These are phyloP conservation scores for Cardiospermum halicacabum DNA, from an alignment of 345 rosid species.

Conservation along the genomic window DNA sequence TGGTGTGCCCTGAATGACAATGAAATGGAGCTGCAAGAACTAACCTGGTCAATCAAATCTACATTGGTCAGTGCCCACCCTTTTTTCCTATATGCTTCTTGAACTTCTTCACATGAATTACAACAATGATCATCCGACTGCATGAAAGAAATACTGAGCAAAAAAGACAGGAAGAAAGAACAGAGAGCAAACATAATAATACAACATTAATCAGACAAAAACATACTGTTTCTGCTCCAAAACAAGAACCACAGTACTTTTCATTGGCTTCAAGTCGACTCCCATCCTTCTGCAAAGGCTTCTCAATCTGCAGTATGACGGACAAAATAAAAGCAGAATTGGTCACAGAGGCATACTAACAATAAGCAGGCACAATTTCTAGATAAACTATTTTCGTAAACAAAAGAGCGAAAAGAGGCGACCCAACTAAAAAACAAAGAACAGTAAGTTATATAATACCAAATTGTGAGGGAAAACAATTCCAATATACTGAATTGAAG, in stretches of 20 bases:
- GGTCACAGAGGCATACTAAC: not conserved
- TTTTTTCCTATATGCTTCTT: constrained; percentile 89
- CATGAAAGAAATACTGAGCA: not conserved
- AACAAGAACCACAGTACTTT: constrained; percentile 93
- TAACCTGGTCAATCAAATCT: constrained; percentile 84
- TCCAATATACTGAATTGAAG: not conserved
- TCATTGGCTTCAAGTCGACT: constrained; percentile 95
- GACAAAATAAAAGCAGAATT: not conserved
- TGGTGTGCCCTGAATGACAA: not conserved
- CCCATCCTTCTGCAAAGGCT: constrained; percentile 90
- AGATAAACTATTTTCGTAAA: not conserved
- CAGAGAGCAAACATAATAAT: not conserved
- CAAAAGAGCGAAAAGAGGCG: not conserved
- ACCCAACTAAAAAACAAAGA: not conserved
- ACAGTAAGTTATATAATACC: not conserved
- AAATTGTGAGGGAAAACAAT: not conserved
- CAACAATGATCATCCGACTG: constrained; percentile 85
- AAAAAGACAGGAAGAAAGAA: not conserved
- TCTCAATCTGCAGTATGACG: constrained; percentile 56
- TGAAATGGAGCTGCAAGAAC: constrained; percentile 2
- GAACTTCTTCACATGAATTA: constrained; percentile 87
- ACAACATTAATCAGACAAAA: not conserved
- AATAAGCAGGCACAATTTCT: not conserved
- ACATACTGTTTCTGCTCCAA: constrained; percentile 58
- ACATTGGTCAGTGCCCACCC: constrained; percentile 89